phyloP scores from a whole-genome alignment of 1,284 basidiomycete species.

The Microbotryum silenes-acaulis region DNA sequence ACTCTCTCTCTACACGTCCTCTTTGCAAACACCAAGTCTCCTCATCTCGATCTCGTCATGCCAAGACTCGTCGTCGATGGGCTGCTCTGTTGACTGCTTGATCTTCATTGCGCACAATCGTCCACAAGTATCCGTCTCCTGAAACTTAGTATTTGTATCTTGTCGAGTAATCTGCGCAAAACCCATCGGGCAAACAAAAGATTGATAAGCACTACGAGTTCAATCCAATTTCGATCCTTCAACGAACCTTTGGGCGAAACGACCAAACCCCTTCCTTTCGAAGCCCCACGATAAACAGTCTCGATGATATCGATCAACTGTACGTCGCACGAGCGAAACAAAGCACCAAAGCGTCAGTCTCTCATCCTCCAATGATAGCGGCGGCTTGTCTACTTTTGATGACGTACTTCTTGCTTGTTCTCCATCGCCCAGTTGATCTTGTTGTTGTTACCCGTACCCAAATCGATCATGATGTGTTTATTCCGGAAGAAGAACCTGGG shows the following conservation, averaged over 20 bases:
- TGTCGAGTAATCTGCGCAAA: slow-evolving; percentile 63
- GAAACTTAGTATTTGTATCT: slow-evolving; percentile 60
- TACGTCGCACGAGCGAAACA: neutral
- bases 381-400: too few species aligned
- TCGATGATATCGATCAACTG: slow-evolving; percentile 97
- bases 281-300: slow-evolving; percentile 94
- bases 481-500: slow-evolving; percentile 66
- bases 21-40: neutral
- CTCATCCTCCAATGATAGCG: slow-evolving; percentile 7
- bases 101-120: too few species aligned
- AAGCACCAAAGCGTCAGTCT: neutral
- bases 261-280: slow-evolving; percentile 94
- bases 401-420: slow-evolving; percentile 82
- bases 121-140: neutral
- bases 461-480: slow-evolving; percentile 98
- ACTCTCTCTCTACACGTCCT: neutral
- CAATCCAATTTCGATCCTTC: neutral
- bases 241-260: slow-evolving; percentile 84
- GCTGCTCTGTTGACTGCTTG: too few species aligned
- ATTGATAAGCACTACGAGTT: neutral
- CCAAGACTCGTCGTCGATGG: too few species aligned
- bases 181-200: neutral
- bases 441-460: slow-evolving; percentile 99
- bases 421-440: slow-evolving; percentile 98
- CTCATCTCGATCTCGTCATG: too few species aligned